phyloP scores from a whole-genome alignment of 306 rosid genomes.

The Astragalus glycyphyllos region DNA sequence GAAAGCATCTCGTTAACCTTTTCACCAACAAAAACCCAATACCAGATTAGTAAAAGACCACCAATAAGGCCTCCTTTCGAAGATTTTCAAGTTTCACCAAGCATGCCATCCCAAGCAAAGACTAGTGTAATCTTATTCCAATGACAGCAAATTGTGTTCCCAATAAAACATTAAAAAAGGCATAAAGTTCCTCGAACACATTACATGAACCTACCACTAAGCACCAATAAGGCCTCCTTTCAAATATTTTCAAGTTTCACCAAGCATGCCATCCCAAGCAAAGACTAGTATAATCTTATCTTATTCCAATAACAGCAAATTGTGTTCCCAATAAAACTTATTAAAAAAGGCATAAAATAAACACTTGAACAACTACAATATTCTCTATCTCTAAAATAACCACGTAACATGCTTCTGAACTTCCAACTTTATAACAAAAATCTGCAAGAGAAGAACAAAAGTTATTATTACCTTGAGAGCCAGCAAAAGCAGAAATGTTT shows the following conservation, averaged over 20 bases:
- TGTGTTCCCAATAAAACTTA: no score
- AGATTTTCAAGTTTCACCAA: slow-evolving; percentile 23
- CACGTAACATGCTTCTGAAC: slow-evolving; percentile 9
- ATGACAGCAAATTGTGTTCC: slow-evolving; percentile 28
- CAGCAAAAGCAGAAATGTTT: slow-evolving; percentile 90
- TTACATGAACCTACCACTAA: neutral
- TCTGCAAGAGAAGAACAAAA: slow-evolving; percentile 3
- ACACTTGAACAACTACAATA: neutral
- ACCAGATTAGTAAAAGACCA: neutral
- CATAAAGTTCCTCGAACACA: slow-evolving; percentile 6
- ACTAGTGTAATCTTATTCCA: slow-evolving; percentile 16
- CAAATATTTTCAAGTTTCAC: no score
- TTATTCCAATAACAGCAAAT: no score
- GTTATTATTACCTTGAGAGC: slow-evolving; percentile 83
- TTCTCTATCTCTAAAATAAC: slow-evolving; percentile 15
- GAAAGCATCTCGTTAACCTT: slow-evolving; percentile 15
- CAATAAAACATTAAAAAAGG: neutral
- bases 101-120: slow-evolving; percentile 25
- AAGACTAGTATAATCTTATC: no score
- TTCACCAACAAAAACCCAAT: neutral
- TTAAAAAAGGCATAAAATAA: no score
- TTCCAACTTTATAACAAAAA: slow-evolving; percentile 1
- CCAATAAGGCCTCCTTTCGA: slow-evolving; percentile 24
- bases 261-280: no score
- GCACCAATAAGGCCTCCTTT: no score